Base-by-base conservation (phyloP, 148 eudicot genomes). In the Oxyria digyna region DNA sequence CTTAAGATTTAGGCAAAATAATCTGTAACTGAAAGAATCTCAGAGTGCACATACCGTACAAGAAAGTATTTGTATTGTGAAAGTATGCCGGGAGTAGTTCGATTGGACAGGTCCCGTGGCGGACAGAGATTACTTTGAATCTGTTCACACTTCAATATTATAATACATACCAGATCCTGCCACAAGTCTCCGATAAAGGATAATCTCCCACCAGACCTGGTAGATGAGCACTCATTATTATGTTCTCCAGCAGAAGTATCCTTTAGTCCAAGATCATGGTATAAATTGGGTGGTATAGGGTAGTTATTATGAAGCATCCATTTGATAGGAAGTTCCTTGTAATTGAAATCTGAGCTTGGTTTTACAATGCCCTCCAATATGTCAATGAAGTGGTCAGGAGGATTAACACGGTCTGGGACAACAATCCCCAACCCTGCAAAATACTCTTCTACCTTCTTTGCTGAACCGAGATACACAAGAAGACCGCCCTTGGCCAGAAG, bases 401-500 rank as follows among this genome's bases (percentile, higher is more conserved):
- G 98, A 73, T 89, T 93, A 49, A 89, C 84, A 54, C 98, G 93
- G 5, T 92, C 98, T 8, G 98, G 98, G 26, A 89, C 91, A 32
- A 73, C 70, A 72, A 93, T 87, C 38, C 96, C 98, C 21, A 93
- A 77, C 68, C 87, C 81, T 37, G 87, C 72, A 72, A 93, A 93
- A 75, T 93, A 89, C 67, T 86, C 96, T 80, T 93, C 98, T 10
- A 89, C 95, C 72, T 85, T 86, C 74, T 81, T 87, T 66, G 82
- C 86, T 54, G 98, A 73, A 64, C 98, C 98, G 67, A 87, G 95
- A 80, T 93, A 93, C 68, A 78, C 89, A 18, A 87, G 74, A 24
- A 87, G 87, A 70, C 98, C 98, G 67, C 98, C 98, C 78, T 89
- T 93, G 69, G 98, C 98, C 63, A 93, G 78, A 71, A 93, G 91